phyloP scores from a whole-genome alignment of 2,329 filamentous ascomycete species.

The Trichophyton schoenleinii region DNA sequence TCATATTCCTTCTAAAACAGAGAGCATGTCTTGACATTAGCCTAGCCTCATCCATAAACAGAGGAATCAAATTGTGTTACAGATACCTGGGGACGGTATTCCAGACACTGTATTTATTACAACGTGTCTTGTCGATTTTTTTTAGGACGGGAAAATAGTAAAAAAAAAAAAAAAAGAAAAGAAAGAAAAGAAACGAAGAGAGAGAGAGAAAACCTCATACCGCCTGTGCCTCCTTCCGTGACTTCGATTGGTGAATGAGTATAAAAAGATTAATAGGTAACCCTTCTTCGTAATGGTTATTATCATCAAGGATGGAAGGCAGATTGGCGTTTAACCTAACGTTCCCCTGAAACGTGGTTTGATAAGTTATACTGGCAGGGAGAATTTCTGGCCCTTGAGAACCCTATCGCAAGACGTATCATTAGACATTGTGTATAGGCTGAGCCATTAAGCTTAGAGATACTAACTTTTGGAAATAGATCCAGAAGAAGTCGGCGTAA shows the following conservation, averaged over 20 bases:
- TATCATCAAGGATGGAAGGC: background rate
- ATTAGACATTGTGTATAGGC: background rate
- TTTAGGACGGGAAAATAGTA: too few species aligned
- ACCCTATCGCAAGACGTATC: conserved; percentile 35
- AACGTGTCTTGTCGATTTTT: background rate
- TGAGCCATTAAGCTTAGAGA: background rate
- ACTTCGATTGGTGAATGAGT: background rate
- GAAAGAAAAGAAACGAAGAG: too few species aligned
- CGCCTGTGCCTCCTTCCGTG: background rate
- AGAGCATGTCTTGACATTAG: background rate
- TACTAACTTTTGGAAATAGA: conserved; percentile 87
- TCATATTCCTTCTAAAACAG: background rate
- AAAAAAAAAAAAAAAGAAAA: background rate
- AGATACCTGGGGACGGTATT: background rate
- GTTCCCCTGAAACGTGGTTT: background rate
- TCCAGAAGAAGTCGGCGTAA: conserved; percentile 99
- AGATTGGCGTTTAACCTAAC: background rate
- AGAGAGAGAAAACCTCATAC: background rate
- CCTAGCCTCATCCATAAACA: background rate
- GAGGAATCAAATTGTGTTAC: background rate
- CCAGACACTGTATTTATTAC: background rate
- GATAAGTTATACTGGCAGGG: conserved; percentile 56
- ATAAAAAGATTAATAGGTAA: background rate
- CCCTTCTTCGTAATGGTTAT: background rate
- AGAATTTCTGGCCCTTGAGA: conserved; percentile 77